Evolutionary conservation across 176 grass and related monocot genomes (phyloP), one percentile per base, ranked within the genome.

Genomic region (Coix lacrymajobi): DNA sequence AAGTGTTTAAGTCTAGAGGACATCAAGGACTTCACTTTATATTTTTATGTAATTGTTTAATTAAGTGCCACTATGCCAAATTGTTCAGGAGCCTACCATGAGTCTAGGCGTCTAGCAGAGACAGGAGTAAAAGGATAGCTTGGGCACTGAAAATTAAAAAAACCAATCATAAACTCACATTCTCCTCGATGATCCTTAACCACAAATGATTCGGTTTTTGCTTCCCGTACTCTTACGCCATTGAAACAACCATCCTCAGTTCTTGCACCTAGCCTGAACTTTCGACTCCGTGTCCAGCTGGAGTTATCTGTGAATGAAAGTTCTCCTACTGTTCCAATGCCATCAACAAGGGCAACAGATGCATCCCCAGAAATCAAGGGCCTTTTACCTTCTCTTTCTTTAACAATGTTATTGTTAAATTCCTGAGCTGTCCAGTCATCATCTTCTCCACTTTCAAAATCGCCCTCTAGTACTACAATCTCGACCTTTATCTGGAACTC

Each of bases 111-210:
- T 54, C 14, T 22, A 73, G 30, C 57, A 52, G 48, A 77, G 57
- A n/a, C 20, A 79, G 77, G 10, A 60, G 51, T 58, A 66, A 80
- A 79, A 73, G 30, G 36, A 86, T 40, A 38, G 69, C 61, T 75
- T 65, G 31, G 48, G 48, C 38, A 15, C n/a, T 66, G n/a, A 65
- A 37, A 58, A 26, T 66, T 90, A 16, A 44, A 79, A 81, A 28
- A 65, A 52, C 39, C 56, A 73, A 86, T 66, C 17, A 24, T 54
- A 69, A 78, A 95, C 92, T 95, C 85, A 98, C 96, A 88, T 84
- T 98, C 96, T 82, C 96, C 96, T 79, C 96, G 96, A 76, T 98
- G 96, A 65, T 98, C 96, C 80, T 98, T 99, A 40, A 98, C 92
- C 83, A 93, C 77, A 85, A 98, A 98, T 51, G 92, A 77, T 58